Conservation (phyloP, 768 basidiomycete species). For the Gloeostereum incarnatum region DNA sequence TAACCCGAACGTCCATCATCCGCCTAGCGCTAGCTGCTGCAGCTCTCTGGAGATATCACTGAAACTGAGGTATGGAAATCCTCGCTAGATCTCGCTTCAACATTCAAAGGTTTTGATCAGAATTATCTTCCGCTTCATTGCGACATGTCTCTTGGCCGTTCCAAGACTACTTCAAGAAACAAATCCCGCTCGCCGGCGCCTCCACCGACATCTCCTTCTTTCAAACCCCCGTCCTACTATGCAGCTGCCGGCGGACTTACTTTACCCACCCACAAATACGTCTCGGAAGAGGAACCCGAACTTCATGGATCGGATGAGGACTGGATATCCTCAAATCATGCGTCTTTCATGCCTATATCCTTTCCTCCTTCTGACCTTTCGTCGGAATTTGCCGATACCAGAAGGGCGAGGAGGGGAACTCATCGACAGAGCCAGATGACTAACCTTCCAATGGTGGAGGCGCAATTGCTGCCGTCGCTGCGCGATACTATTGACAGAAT, state of each 20-base stretch:
- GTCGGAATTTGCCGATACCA: slow-evolving; percentile 15
- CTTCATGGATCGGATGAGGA: slow-evolving; percentile 3
- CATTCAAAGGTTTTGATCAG: too few relatives aligned
- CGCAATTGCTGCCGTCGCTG: slow-evolving; percentile 58
- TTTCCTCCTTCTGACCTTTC: slow-evolving; percentile 20
- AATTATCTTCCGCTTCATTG: too few relatives aligned
- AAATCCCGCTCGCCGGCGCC: slow-evolving; percentile 34
- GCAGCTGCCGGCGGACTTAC: slow-evolving; percentile 37
- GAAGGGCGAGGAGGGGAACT: slow-evolving; percentile 9
- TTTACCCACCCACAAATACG: slow-evolving; percentile 9
- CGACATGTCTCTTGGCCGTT: too few relatives aligned
- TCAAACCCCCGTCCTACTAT: slow-evolving; percentile 47
- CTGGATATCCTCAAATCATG: slow-evolving; percentile 1
- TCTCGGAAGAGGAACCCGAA: slow-evolving; percentile 1
- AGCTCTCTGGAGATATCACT: too few relatives aligned
- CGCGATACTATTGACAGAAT: slow-evolving; percentile 68
- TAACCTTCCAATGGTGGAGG: slow-evolving; percentile 52
- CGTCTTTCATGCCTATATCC: slow-evolving; percentile 10
- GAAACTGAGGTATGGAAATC: too few relatives aligned
- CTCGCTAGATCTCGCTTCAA: too few relatives aligned
- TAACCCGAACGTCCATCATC: too few relatives aligned
- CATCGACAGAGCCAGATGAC: slow-evolving; percentile 33
- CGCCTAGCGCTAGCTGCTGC: too few relatives aligned
- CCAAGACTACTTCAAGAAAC: slow-evolving; percentile 18
- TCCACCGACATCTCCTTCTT: slow-evolving; percentile 23